phyloP scores from a whole-genome alignment of 805 yeast species.

The Schwanniomyces polymorphus region DNA sequence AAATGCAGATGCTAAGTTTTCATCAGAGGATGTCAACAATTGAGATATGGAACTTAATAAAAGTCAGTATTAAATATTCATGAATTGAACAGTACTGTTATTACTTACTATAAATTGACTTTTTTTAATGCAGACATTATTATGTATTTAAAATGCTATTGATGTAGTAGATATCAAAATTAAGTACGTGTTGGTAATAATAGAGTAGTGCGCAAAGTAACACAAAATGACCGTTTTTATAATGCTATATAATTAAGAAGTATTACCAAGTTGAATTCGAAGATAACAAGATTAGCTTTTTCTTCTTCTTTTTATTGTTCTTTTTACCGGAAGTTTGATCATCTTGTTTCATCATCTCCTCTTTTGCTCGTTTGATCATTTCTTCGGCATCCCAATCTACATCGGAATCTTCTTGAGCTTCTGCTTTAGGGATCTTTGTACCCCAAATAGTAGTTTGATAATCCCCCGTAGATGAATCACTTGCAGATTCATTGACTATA shows the following conservation, averaged over 20 bases:
- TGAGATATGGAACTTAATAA: conserved; percentile 43
- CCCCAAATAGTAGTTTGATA: conserved; percentile 75
- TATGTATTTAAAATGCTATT: neutral
- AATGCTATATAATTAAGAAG: neutral
- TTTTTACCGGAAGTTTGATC: conserved; percentile 15
- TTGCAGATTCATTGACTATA: neutral
- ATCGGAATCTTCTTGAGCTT: conserved; percentile 26
- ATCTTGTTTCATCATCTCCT: conserved; percentile 38
- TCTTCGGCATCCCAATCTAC: conserved; percentile 52
- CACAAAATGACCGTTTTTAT: neutral
- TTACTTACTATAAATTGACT: conserved; percentile 24
- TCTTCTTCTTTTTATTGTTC: conserved; percentile 46
- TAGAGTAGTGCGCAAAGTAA: neutral
- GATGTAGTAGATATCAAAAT: neutral
- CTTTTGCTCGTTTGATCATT: conserved; percentile 52
- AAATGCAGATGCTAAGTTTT: conserved; percentile 41
- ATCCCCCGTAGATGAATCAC: conserved; percentile 15
- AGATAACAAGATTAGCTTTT: conserved; percentile 31
- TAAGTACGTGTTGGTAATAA: conserved; percentile 1
- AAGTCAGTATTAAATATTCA: neutral
- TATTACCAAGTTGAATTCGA: conserved; percentile 12
- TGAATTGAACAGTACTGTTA: neutral
- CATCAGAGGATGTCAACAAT: conserved; percentile 51
- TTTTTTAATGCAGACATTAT: conserved; percentile 17
- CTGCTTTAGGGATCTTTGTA: conserved; percentile 51